Base-by-base conservation (phyloP, 2,329 filamentous ascomycete species). In the Alternaria longipes region DNA sequence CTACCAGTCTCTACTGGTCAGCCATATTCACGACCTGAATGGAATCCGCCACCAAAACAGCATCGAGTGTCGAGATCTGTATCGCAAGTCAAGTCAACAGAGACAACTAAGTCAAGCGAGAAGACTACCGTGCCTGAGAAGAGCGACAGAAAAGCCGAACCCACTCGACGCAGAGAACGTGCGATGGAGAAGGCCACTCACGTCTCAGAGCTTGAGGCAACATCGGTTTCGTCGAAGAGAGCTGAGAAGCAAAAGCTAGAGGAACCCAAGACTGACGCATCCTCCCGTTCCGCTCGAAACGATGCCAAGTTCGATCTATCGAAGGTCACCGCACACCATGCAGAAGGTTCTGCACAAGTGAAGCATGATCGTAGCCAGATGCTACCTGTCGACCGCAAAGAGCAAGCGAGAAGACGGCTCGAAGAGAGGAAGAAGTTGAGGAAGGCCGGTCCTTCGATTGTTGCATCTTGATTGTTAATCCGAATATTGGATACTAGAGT, bases 1-100 rank as follows among this genome's bases (percentile, higher is more conserved):
- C 49, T 79, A 51, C 75, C 75, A 2, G 69, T 74, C 14, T 69
- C 71, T 14, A 70, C 62, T 11, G 75, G 70, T 8, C 59, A 69
- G n/a, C 69, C 71, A 5, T 72, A 72, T 53, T 64, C 70, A 8
- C 68, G 68, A 49, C 68, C 72, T 2, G 60, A 63, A 14, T 70
- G 72, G 68, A 67, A 70, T 14, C 60, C 65, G 12, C 67, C 66
- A 20, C 56, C 64, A n/a, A 68, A 57, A 41, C 62, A 70, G 38
- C 64, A 68, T 28, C 68, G 67, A 18, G 49, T 46, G 8, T 58
- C 69, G 4, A 75, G 69, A 47, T 64, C 67, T 1, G 38, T 56
- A 2, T 66, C 73, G 11, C 54, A 62, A 22, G 34, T 59, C 12
- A 63, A 42, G 41, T 44, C 52, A 30, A 41, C 63, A 18, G 61